Conservation (phyloP, 2,329 filamentous ascomycete genomes). For the Aureobasidium sp. region DNA sequence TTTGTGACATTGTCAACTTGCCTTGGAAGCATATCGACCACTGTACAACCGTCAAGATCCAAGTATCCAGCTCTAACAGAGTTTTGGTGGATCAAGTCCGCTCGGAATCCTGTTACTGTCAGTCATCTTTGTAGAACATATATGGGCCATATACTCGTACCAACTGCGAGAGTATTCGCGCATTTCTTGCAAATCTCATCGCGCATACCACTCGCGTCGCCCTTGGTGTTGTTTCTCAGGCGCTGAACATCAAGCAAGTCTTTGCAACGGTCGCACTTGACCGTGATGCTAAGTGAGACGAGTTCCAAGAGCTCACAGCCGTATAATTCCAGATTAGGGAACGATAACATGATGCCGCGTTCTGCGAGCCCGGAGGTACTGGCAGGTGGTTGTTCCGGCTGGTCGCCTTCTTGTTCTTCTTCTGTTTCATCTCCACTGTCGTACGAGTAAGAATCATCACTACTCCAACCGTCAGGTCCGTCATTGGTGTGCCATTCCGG, state of each 20-base stretch:
- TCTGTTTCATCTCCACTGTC: constrained; percentile 42
- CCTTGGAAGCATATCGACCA: constrained; percentile 67
- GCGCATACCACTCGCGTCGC: constrained; percentile 31
- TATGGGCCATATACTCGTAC: constrained; percentile 18
- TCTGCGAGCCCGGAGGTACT: constrained; percentile 41
- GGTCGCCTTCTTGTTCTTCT: constrained; percentile 27
- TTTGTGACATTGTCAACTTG: constrained; percentile 20
- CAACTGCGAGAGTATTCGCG: constrained; percentile 38
- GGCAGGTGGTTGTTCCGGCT: constrained; percentile 26
- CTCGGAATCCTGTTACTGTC: constrained; percentile 34
- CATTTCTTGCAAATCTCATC: constrained; percentile 48
- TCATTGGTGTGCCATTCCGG: constrained; percentile 57
- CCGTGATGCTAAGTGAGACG: constrained; percentile 54
- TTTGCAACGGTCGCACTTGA: constrained; percentile 75
- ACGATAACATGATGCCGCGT: constrained; percentile 66
- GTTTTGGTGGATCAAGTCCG: constrained; percentile 62
- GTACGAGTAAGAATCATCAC: constrained; percentile 34
- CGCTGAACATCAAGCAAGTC: constrained; percentile 60
- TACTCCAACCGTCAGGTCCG: constrained; percentile 21
- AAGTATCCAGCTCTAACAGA: constrained; percentile 69
- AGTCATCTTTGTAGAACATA: neutral
- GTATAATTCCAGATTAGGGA: constrained; percentile 68
- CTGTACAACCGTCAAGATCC: constrained; percentile 64
- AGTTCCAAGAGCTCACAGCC: constrained; percentile 69
- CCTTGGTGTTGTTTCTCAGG: constrained; percentile 46